These are phyloP conservation scores for Trifolium subterraneum DNA, from an alignment of 306 rosid species.

Conservation along the genomic window DNA sequence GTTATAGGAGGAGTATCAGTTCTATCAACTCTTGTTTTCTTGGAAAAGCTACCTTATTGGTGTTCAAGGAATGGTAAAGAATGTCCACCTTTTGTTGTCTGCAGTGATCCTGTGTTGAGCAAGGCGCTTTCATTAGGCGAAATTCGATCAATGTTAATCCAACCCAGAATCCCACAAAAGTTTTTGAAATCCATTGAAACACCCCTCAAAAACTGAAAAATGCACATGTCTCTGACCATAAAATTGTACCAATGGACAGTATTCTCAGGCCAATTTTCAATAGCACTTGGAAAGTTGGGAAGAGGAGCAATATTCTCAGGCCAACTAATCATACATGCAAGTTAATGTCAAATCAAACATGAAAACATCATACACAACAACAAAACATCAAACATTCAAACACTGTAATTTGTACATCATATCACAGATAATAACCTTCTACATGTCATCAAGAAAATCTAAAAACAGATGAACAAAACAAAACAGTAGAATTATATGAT, in stretches of 20 bases:
- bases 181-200: constrained; percentile 30
- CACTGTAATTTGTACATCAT: background rate
- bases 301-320: too few species aligned
- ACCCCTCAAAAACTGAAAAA: constrained; percentile 12
- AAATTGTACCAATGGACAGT: constrained; percentile 16
- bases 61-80: constrained; percentile 61
- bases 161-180: constrained; percentile 12
- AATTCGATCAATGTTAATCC: constrained; percentile 38
- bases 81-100: constrained; percentile 80
- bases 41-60: constrained; percentile 86
- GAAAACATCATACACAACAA: constrained; percentile 13
- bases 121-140: constrained; percentile 48
- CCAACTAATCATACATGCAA: too few species aligned
- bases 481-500: background rate
- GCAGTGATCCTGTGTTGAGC: constrained; percentile 66
- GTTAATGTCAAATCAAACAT: too few species aligned
- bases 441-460: constrained; percentile 9
- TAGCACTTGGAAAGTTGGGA: too few species aligned
- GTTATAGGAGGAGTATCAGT: constrained; percentile 81
- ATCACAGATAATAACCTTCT: constrained; percentile 8
- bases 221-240: constrained; percentile 26
- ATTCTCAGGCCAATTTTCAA: too few species aligned
- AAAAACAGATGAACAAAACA: constrained; percentile 12
- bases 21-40: constrained; percentile 73
- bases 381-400: constrained; percentile 10